These are phyloP conservation scores for Nepenthes gracilis DNA, from an alignment of 148 eudicot genomes.

Conservation along the genomic window DNA sequence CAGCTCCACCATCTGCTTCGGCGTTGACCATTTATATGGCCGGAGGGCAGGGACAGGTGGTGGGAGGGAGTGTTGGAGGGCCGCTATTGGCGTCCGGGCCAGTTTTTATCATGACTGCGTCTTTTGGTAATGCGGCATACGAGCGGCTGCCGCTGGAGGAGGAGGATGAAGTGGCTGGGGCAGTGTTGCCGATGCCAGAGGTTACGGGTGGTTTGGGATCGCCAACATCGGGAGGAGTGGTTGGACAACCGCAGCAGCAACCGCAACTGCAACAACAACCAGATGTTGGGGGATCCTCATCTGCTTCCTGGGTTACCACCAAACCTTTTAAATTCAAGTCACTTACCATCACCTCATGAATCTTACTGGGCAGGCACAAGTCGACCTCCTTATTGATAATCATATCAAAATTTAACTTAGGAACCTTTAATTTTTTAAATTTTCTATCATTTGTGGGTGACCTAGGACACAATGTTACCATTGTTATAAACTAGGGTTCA, in stretches of 20 bases:
- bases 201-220: constrained; percentile 17
- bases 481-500: no score
- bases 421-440: no score
- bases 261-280: constrained; percentile 11
- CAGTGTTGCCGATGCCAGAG: background rate
- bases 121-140: constrained; percentile 52
- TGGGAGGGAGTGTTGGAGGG: constrained; percentile 51
- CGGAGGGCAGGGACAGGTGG: constrained; percentile 55
- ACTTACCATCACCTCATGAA: no score
- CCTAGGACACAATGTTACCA: no score
- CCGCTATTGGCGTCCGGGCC: constrained; percentile 44
- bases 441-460: no score
- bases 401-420: no score
- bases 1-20: constrained; percentile 51
- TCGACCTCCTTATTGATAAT: no score
- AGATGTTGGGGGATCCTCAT: constrained; percentile 19
- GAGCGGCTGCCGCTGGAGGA: constrained; percentile 56
- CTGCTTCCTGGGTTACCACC: background rate
- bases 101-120: constrained; percentile 51
- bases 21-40: constrained; percentile 42
- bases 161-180: constrained; percentile 17
- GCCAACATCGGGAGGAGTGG: constrained; percentile 8
- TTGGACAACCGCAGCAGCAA: constrained; percentile 11
- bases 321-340: no score
- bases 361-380: no score